Conservation (phyloP, 2,329 filamentous ascomycete genomes). For the Talaromyces sp. region DNA sequence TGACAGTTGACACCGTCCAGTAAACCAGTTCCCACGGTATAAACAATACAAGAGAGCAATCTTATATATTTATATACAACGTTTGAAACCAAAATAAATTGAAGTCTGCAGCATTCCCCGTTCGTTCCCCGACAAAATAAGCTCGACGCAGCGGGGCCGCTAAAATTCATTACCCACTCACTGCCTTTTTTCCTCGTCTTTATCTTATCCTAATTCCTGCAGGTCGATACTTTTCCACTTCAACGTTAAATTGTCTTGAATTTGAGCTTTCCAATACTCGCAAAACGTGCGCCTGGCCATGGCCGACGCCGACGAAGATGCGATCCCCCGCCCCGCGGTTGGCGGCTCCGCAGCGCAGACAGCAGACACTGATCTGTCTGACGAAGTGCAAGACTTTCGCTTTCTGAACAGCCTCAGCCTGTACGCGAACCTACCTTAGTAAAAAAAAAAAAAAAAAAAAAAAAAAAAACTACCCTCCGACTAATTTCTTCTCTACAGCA, state of each 20-base stretch:
- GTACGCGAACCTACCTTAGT: slow-evolving; percentile 23
- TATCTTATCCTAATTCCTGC: not conserved
- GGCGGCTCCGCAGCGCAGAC: slow-evolving; percentile 26
- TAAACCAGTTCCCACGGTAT: not conserved
- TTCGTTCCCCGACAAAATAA: not conserved
- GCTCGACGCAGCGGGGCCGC: not conserved
- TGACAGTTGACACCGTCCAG: too few relatives aligned
- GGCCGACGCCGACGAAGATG: slow-evolving; percentile 43
- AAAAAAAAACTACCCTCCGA: slow-evolving; percentile 26
- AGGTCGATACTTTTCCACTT: not conserved
- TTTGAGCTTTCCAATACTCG: not conserved
- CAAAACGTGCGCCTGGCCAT: slow-evolving; percentile 18
- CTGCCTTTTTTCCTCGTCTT: not conserved
- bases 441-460: not conserved
- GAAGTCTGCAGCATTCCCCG: not conserved
- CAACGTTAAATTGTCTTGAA: not conserved
- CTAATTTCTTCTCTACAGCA: slow-evolving; percentile 18
- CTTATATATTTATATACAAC: not conserved
- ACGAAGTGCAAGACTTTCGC: slow-evolving; percentile 83
- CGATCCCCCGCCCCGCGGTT: slow-evolving; percentile 25
- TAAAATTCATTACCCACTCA: not conserved
- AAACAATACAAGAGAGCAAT: too few relatives aligned
- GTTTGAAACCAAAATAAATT: not conserved
- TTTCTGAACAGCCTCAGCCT: slow-evolving; percentile 58
- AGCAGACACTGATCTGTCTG: slow-evolving; percentile 61